A percentile compares a stretch with the other conserved stretches of the same genome.
These are phyloP conservation scores for Schrenkiella parvula DNA, from an alignment of 345 rosid species.

Conservation along the genomic window DNA sequence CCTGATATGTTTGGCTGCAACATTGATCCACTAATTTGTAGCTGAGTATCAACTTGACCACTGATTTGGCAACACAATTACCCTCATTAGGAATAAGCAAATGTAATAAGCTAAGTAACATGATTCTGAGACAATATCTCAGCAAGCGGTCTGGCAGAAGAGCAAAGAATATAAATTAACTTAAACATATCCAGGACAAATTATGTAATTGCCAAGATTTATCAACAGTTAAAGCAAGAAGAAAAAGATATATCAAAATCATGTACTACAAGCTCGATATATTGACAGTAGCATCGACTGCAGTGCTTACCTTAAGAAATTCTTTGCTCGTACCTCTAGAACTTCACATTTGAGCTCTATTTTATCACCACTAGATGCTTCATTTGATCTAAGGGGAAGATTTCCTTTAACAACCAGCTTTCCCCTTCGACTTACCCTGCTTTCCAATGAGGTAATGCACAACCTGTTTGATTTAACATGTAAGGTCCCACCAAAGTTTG, in stretches of 20 bases:
- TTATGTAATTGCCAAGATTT: not conserved
- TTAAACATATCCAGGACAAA: not conserved
- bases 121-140: not conserved
- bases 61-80: slow-evolving; percentile 42
- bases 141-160: slow-evolving; percentile 1
- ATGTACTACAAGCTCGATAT: not conserved
- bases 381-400: slow-evolving; percentile 79
- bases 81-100: not conserved
- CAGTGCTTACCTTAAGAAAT: slow-evolving; percentile 60
- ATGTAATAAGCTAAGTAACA: not conserved
- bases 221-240: not conserved
- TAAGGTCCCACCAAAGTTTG: slow-evolving; percentile 85
- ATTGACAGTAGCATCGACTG: not conserved
- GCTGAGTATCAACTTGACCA: slow-evolving; percentile 95
- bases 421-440: slow-evolving; percentile 89
- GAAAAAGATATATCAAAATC: not conserved
- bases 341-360: slow-evolving; percentile 94
- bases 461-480: slow-evolving; percentile 86
- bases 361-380: slow-evolving; percentile 64
- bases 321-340: slow-evolving; percentile 93
- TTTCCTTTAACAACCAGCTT: slow-evolving; percentile 83
- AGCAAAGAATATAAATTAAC: not conserved
- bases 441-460: slow-evolving; percentile 72
- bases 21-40: slow-evolving; percentile 91
- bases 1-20: slow-evolving; percentile 95